Evolutionary conservation across 2,329 filamentous ascomycete species (phyloP), one percentile per base, ranked within the genome.

Genomic region (Neofusicoccum umdonicola): DNA sequence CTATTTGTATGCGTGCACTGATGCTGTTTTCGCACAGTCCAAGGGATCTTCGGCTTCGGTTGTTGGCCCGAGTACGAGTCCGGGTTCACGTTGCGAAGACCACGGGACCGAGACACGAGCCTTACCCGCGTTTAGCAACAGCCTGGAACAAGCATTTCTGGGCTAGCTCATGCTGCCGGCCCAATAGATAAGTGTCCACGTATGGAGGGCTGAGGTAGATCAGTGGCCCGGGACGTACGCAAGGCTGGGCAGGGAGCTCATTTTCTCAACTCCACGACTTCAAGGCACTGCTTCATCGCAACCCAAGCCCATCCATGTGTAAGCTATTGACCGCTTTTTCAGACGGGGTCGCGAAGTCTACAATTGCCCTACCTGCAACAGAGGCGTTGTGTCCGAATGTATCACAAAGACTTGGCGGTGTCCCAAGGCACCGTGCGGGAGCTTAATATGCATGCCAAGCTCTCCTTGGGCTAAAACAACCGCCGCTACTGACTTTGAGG

Each of bases 371-470:
- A 31, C 27, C 6, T 31, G 27, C 27, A 31, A 31, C 27, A 11
- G 47, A 31, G 31, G 47, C 27, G 19, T 27, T 34, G 5, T n/a
- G 13, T 11, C 6, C 27, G 27, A 31, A 8, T 22, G 12, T n/a
- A 31, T 31, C n/a, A 44, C 4, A 11, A 4, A 11, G 39, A 17
- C n/a, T 22, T 22, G 35, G 35, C 35, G n/a, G 35, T 27, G 27
- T 57, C 22, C 15, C 37, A 44, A 44, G 19, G 13, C 52, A 34
- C 37, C 19, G 52, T 34, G 52, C 37, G 13, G 19, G 39, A 57
- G 52, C 39, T 57, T 57, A 57, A 57, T 6, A 9, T 13, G 52
- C 22, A 57, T 44, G 52, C 52, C 52, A 57, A 57, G 52, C 52
- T 57, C 17, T 31, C 37, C 39, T 41, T 31, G 22, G 35, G 37